A percentile compares a stretch with the other conserved stretches of the same genome.
phyloP scores from a whole-genome alignment of 106 monocot genomes.

The Hemerocallis citrina region DNA sequence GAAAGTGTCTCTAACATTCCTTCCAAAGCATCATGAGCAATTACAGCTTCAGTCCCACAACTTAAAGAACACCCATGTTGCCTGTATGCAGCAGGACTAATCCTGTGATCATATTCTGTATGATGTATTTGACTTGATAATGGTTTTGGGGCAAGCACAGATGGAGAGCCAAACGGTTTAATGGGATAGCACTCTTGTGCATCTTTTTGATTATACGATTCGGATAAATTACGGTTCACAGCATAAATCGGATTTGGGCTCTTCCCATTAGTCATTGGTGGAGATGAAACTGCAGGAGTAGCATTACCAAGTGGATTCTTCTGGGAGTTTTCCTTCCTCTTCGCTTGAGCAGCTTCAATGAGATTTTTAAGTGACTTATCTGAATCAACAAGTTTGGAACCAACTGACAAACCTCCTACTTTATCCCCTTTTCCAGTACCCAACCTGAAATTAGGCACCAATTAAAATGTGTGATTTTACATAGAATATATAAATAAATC shows the following conservation, averaged over 20 bases:
- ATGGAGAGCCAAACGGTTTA: not conserved
- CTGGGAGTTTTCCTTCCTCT: slow-evolving; percentile 50
- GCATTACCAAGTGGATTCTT: slow-evolving; percentile 14
- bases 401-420: slow-evolving; percentile 12
- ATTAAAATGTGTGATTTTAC: too few relatives aligned
- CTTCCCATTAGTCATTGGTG: slow-evolving; percentile 30
- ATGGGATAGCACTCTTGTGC: slow-evolving; percentile 8
- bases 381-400: slow-evolving; percentile 29
- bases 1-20: slow-evolving; percentile 87
- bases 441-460: too few relatives aligned
- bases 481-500: too few relatives aligned
- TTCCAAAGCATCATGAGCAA: slow-evolving; percentile 78
- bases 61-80: slow-evolving; percentile 35
- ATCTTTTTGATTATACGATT: slow-evolving; percentile 26
- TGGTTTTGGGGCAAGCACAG: slow-evolving; percentile 12
- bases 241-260: slow-evolving; percentile 40
- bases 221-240: slow-evolving; percentile 8
- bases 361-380: slow-evolving; percentile 61
- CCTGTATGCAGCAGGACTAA: slow-evolving; percentile 32
- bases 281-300: slow-evolving; percentile 18
- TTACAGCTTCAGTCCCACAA: slow-evolving; percentile 69
- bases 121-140: slow-evolving; percentile 14
- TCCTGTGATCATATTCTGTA: slow-evolving; percentile 25
- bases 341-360: slow-evolving; percentile 86
- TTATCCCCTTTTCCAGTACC: slow-evolving; percentile 12